Evolutionary conservation across 1,284 basidiomycete genomes (phyloP), one percentile per base, ranked within the genome.

Genomic region (Leccinum angustisporum): DNA sequence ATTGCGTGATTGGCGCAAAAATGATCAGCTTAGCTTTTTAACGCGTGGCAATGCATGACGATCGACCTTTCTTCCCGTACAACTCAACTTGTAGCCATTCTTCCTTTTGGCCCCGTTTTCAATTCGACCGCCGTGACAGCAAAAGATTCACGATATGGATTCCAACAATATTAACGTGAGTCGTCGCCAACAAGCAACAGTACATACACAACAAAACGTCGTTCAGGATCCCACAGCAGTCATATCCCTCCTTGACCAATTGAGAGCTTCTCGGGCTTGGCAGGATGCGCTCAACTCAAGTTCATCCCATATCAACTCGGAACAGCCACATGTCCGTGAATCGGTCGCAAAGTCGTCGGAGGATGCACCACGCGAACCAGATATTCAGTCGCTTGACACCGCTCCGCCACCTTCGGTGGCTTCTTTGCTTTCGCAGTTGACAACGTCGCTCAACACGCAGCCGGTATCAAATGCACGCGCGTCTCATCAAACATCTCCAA

Each of bases 191-290:
- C 36, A 14, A 16, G 27, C 36, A 2, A 4, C 38, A n/a, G 34
- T 30, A 25, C 18, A 55, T 30, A 61, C 40, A 31, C 51, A 25
- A 61, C 53, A 30, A 21, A 43, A 7, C 9, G 16, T 46, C 5
- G 8, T 55, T 27, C 56, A 76, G 74, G 87, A 91, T 73, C 78
- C 86, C 52, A 78, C 79, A 65, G 83, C 81, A 52, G 79, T 92
- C 54, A 81, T 84, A 68, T 85, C 87, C 16, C 77, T 92, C 31
- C 80, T 92, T 27, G 86, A 90, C 58, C 81, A 83, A 66, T 76
- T 91, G 9, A 79, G 82, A 58, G 72, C 79, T 4, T 91, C 90
- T 4, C 80, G 84, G 68, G 86, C 83, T 48, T 91, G 87, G 88
- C 81, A 86, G 66, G 79, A 86, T 48, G 70, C 82, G 2, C 68